A percentile compares a stretch with the other conserved stretches of the same genome.
These are phyloP conservation scores for Cyclocybe aegerita DNA, from an alignment of 768 basidiomycete genomes.

Conservation along the genomic window DNA sequence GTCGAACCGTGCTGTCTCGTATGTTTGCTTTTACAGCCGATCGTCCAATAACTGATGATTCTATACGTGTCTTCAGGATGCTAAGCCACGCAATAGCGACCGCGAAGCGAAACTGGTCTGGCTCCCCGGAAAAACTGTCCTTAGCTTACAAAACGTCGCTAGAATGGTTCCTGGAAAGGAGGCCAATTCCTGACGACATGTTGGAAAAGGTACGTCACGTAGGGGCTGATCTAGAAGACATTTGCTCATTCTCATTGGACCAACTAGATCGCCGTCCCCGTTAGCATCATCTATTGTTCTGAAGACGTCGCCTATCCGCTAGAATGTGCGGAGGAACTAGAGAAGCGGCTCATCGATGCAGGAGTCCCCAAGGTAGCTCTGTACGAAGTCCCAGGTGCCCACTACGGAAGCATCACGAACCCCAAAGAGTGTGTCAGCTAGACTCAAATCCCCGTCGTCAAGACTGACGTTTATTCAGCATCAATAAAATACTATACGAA, in stretches of 20 bases:
- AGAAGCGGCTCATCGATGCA: constrained; percentile 14
- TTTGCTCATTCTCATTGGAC: not conserved
- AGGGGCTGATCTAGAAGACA: not conserved
- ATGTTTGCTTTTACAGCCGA: not conserved
- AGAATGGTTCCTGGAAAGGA: constrained; percentile 17
- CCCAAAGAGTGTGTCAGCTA: constrained; percentile 20
- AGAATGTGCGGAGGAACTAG: constrained; percentile 20
- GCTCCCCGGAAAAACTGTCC: constrained; percentile 13
- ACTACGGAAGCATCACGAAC: constrained; percentile 25
- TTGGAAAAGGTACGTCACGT: constrained; percentile 16
- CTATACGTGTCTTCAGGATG: constrained; percentile 7
- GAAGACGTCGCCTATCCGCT: constrained; percentile 29
- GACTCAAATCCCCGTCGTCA: not conserved
- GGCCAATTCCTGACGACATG: constrained; percentile 7
- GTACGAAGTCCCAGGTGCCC: constrained; percentile 25
- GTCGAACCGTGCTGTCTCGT: constrained; percentile 16
- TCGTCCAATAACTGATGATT: not conserved
- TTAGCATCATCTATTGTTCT: constrained; percentile 27
- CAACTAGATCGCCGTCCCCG: constrained; percentile 23
- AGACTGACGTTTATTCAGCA: constrained; percentile 1
- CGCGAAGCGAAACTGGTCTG: constrained; percentile 14
- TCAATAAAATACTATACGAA: constrained; percentile 11
- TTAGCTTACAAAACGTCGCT: constrained; percentile 13
- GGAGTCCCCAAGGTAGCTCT: constrained; percentile 19
- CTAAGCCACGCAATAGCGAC: constrained; percentile 2